Conservation (phyloP, 108 stramenopile genomes). For the Skeletonema menzelii region DNA sequence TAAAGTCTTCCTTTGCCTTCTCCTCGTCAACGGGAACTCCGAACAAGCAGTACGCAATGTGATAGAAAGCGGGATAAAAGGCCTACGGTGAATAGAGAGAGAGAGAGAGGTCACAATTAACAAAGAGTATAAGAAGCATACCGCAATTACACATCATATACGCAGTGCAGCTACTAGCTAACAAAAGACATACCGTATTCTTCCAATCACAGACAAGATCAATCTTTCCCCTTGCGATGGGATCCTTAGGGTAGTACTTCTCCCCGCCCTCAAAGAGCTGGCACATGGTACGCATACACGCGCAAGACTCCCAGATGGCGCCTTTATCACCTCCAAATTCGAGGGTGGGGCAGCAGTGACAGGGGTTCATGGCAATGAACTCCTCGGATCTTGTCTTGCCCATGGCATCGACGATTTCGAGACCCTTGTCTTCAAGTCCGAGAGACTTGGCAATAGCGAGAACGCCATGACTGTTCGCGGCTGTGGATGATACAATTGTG, state of each 20-base stretch:
- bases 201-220: constrained; percentile 48
- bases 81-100: not conserved
- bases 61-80: constrained; percentile 22
- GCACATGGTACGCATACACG: constrained; percentile 46
- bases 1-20: constrained; percentile 36
- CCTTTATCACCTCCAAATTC: constrained; percentile 30
- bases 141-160: not conserved
- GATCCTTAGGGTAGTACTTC: constrained; percentile 41
- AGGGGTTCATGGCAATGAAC: constrained; percentile 48
- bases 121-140: not conserved
- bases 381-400: constrained; percentile 51
- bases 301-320: constrained; percentile 46
- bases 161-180: not conserved
- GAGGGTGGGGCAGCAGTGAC: constrained; percentile 41
- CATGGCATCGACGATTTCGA: constrained; percentile 34
- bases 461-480: constrained; percentile 44
- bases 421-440: constrained; percentile 20
- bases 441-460: constrained; percentile 37
- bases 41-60: constrained; percentile 41
- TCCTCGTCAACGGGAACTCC: constrained; percentile 29
- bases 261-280: constrained; percentile 23
- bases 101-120: not conserved
- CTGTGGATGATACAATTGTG: not conserved
- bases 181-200: constrained; percentile 8
- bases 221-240: constrained; percentile 28